These are phyloP conservation scores for Hysterium pulicare DNA, from an alignment of 2,329 filamentous ascomycete genomes.

Conservation along the genomic window DNA sequence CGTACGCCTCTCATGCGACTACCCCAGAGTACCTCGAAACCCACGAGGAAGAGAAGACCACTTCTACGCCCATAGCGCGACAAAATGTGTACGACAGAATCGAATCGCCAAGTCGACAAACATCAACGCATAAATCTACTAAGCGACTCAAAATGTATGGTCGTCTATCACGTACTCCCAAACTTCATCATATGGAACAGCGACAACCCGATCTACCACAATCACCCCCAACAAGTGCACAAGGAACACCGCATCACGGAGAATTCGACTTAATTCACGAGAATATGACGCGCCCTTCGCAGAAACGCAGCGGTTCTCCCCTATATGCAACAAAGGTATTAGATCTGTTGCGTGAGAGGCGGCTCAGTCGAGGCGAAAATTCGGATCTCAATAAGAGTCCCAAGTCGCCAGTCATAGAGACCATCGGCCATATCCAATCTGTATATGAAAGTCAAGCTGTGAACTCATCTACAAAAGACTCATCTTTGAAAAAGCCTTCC, in stretches of 20 bases:
- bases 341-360: neutral
- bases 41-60: too few species aligned
- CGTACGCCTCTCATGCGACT: neutral
- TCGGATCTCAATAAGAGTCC: constrained; percentile 10
- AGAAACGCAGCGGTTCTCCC: neutral
- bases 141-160: constrained; percentile 13
- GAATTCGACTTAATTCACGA: neutral
- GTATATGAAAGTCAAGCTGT: neutral
- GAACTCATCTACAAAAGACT: constrained; percentile 10
- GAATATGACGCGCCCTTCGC: too few species aligned
- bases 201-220: constrained; percentile 12
- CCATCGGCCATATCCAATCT: neutral
- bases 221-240: neutral
- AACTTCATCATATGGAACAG: constrained; percentile 8
- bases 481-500: constrained; percentile 1
- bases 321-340: neutral
- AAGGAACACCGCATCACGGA: neutral
- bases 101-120: constrained; percentile 9
- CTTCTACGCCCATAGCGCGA: constrained; percentile 2
- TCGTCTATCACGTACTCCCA: constrained; percentile 11
- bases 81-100: constrained; percentile 17
- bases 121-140: too few species aligned
- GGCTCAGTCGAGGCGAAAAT: neutral
- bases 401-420: neutral
- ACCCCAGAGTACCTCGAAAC: neutral